These are phyloP conservation scores for Aleurites moluccanus DNA, from an alignment of 441 rosid genomes.

Conservation along the genomic window DNA sequence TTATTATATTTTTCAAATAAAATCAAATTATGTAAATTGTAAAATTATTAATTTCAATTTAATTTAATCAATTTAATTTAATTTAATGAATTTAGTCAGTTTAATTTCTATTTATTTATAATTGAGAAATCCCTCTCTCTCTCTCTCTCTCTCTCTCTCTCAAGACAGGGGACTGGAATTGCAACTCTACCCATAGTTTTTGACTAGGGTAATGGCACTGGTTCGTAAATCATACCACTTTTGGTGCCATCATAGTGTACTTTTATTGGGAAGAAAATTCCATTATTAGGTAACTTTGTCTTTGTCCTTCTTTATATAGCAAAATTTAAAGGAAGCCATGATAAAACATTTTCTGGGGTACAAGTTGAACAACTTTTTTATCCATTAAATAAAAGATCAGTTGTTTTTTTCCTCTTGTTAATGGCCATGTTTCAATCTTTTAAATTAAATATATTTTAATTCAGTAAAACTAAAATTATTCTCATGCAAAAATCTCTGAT, in stretches of 20 bases:
- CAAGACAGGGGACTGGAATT: slow-evolving; percentile 12
- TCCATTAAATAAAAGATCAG: not conserved
- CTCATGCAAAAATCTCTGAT: no score
- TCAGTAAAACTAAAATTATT: no score
- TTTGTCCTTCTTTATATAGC: not conserved
- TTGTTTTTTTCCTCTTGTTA: no score
- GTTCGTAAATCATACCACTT: slow-evolving; percentile 15
- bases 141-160: no score
- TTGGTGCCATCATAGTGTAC: slow-evolving; percentile 17
- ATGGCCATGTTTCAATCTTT: no score
- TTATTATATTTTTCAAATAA: no score
- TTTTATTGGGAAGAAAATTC: slow-evolving; percentile 5
- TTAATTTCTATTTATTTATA: no score
- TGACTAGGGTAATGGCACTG: slow-evolving; percentile 13
- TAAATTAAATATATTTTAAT: no score
- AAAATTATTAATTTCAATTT: no score
- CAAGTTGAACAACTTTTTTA: not conserved
- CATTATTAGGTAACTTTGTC: slow-evolving; percentile 7
- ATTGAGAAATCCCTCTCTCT: not conserved
- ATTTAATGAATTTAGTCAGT: no score
- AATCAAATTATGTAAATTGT: no score
- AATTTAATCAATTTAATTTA: no score
- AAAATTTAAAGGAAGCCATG: not conserved
- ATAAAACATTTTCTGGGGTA: not conserved
- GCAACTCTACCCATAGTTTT: slow-evolving; percentile 32